phyloP scores from a whole-genome alignment of 192 early-diverging fungal species.

The Dissophora globulifera region DNA sequence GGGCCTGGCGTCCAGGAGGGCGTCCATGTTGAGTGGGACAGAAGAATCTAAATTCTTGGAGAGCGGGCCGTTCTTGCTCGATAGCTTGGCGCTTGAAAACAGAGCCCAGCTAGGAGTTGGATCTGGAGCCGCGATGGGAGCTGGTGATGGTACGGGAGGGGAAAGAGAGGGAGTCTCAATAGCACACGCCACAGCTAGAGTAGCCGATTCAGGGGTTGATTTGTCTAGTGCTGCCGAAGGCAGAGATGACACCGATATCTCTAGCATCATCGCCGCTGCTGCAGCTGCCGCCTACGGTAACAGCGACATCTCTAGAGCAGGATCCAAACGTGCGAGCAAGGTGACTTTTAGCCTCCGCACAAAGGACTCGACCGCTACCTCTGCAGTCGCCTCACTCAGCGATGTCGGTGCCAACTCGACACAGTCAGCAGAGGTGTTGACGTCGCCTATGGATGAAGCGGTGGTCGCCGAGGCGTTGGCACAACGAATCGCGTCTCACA shows the following conservation, averaged over 20 bases:
- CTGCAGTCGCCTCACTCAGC: no score
- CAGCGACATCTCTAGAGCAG: background rate
- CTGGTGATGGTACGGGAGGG: no score
- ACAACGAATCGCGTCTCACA: constrained; percentile 39
- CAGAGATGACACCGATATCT: no score
- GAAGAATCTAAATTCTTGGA: constrained; percentile 7
- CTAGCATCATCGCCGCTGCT: no score
- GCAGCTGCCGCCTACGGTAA: no score
- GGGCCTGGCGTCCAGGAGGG: constrained; percentile 10
- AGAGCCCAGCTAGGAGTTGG: background rate
- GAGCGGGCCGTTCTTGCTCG: constrained; percentile 1
- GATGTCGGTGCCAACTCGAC: no score
- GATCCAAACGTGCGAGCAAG: constrained; percentile 34
- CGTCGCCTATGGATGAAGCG: constrained; percentile 20
- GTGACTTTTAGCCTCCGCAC: constrained; percentile 14
- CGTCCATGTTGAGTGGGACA: constrained; percentile 7
- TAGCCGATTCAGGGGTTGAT: no score
- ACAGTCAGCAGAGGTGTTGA: no score
- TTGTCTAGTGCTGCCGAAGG: no score
- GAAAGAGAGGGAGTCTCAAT: no score
- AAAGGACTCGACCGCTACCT: background rate
- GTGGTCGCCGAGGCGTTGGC: constrained; percentile 26
- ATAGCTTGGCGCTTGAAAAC: constrained; percentile 30
- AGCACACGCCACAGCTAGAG: no score
- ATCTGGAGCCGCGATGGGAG: no score